Base-by-base conservation (phyloP, 257 asterid species). In the Scutellaria minor region DNA sequence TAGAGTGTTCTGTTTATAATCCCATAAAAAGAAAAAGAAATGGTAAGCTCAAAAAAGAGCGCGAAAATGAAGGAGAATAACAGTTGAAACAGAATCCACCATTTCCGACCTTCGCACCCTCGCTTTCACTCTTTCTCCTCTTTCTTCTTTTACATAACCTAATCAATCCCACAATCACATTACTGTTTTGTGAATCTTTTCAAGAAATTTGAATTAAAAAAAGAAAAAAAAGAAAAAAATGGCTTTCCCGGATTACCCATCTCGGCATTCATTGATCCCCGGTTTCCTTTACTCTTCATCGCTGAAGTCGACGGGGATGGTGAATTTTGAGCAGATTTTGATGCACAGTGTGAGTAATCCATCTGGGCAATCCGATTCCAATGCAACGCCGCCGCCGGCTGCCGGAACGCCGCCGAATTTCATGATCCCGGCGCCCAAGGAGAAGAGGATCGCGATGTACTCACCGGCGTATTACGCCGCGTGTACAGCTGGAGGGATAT, bases 381-480 rank as follows among this genome's bases (percentile, higher is more conserved):
- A 15, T 24, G 59, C 27, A 50, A 6, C 78, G 27, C 59, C 68
- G 10, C 62, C n/a, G n/a, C n/a, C n/a, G n/a, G n/a, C n/a, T n/a
- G n/a, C n/a, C n/a, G n/a, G n/a, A 50, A 6, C 78, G 27, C 59
- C 81, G 31, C 24, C 84, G 62, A 71, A 70, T 5, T 78, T 91
- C 64, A 53, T 82, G 83, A 82, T 91, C 47, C 90, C 78, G 13
- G 78, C 95, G 3, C 96, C 96, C 5, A 78, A 69, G 7, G 97
- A 91, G 78, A 73, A 84, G 74, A 82, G 72, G 75, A 82, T 89
- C 24, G 72, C 75, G 77, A 68, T 91, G 93, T 87, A 63, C 79
- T 89, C 96, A 6, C 89, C 96, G 7, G 81, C 80, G 13, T 89
- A 62, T 67, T 91, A 91, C 27, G 90, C 83, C 3, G 91, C 95